Base-by-base conservation (phyloP, 202 grass and related monocot genomes). In the Hordeum pubiflorum region DNA sequence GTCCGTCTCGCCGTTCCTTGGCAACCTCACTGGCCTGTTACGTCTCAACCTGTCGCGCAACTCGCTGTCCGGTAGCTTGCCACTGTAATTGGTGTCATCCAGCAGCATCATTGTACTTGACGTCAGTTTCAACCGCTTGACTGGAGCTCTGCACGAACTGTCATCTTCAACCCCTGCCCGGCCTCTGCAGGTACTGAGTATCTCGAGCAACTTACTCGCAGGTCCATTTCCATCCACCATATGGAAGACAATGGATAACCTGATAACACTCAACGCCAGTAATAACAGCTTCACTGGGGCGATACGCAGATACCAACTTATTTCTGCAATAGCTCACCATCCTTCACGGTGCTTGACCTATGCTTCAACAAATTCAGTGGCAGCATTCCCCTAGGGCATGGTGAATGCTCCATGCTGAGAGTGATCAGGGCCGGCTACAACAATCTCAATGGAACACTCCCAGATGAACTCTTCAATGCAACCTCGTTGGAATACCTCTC, bases 1-100 rank as follows among this genome's bases (percentile, higher is more conserved):
- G 40, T 27, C 27, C 50, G 73, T 90, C 76, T 79, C 89, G 0
- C 77, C 81, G 0, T 68, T 65, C 48, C 58, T 88, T 31, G 78
- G 77, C 10, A 82, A 69, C 78, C 85, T 85, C 68, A 79, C 82
- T 4, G 2, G 60, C 21, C 14, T 91, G 55, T 18, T 83, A 24
- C 72, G 26, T 9, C 77, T 91, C 46, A 82, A 91, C 17, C 59
- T 62, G 1, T 62, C 59, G 6, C 26, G 17, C 59, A 62, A 62
- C 14, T 29, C 1, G 26, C 59, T 62, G 14, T 31, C 6, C 0
- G 59, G 59, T 8, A 12, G 59, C 5, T 26, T 62, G 24, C 59
- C 59, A 0, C 2, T 0, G 5, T 26, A 62, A 0, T 31, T 62
- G 26, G 0, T 62, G 59, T 1, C 59, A 0, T 62, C 59, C 13